phyloP scores from a whole-genome alignment of 2,329 filamentous ascomycete genomes.

The Ceratocystis albifundus region DNA sequence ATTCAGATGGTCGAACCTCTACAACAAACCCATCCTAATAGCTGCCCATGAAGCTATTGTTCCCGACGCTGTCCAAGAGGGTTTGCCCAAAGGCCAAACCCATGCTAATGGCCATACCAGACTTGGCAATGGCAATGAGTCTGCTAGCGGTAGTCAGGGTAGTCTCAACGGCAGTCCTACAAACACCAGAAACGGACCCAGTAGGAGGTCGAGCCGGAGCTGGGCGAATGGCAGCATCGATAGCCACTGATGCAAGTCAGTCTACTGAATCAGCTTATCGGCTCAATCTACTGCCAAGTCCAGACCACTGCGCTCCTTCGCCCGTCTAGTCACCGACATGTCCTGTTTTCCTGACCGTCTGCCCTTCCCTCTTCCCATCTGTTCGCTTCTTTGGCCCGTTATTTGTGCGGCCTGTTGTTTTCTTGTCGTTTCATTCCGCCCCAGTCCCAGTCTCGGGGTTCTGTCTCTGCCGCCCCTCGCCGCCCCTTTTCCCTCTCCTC shows the following conservation, averaged over 20 bases:
- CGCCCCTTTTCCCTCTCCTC: neutral
- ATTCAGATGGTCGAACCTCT: slow-evolving; percentile 1
- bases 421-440: neutral
- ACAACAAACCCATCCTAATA: neutral
- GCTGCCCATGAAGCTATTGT: neutral
- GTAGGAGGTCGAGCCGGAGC: neutral
- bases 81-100: neutral
- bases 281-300: too few relatives aligned
- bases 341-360: neutral
- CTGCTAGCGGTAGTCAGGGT: neutral
- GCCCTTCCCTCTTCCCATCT: neutral
- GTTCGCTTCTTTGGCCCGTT: neutral
- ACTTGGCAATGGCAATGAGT: neutral
- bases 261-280: too few relatives aligned
- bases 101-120: neutral
- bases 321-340: neutral
- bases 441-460: slow-evolving; percentile 1
- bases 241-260: neutral
- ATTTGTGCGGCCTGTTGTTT: neutral
- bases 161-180: neutral
- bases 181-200: neutral
- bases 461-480: neutral
- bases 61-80: neutral
- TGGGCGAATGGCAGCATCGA: neutral
- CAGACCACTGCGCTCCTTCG: neutral